Base-by-base conservation (phyloP, 163 green algal genomes). In the Scenedesmus sp. region DNA sequence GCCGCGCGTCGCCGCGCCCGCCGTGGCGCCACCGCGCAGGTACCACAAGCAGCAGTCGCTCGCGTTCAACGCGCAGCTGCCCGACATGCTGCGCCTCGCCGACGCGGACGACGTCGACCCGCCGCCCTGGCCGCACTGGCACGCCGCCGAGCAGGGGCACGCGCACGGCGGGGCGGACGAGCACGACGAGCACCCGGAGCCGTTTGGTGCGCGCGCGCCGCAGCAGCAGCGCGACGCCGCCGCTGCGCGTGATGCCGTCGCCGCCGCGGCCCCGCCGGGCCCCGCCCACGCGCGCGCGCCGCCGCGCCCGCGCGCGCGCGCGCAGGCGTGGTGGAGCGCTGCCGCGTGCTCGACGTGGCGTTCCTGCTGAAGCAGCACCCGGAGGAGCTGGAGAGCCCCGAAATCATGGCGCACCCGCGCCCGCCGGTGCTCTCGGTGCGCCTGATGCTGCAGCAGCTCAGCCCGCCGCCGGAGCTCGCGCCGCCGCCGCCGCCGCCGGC, bases 31-130 rank as follows among this genome's bases (percentile, higher is more conserved):
- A n/a, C n/a, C 31, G 53, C 20, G 62, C 66, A 75, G 66, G 13
- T 75, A 75, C 28, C 69, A 67, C 53, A 77, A 77, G 54, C 69
- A 67, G 69, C 69, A 77, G 69, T n/a, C 69, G 3, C n/a, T 67
- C 14, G 69, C 53, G 4, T 36, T 69, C 26, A 67, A 77, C 31
- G 42, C 14, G 3, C 69, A 77, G 54, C 39, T 67, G 36, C 69
- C 69, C 28, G n/a, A 42, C n/a, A 17, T 34, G 0, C 17, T 60
- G 17, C 69, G 54, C n/a, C 44, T 47, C 1, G 15, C n/a, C 22
- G 22, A 72, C 10, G 6, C 31, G 18, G 24, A 56, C 18, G 69
- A 57, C 13, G 10, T 77, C 13, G 34, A 53, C 31, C n/a, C 42
- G 26, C 54, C 69, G 15, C 36, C 13, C 2, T 5, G 29, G n/a